Evolutionary conservation across 2,329 filamentous ascomycete species (phyloP), one percentile per base, ranked within the genome.

Genomic region (Torrubiellomyces zombiae): DNA sequence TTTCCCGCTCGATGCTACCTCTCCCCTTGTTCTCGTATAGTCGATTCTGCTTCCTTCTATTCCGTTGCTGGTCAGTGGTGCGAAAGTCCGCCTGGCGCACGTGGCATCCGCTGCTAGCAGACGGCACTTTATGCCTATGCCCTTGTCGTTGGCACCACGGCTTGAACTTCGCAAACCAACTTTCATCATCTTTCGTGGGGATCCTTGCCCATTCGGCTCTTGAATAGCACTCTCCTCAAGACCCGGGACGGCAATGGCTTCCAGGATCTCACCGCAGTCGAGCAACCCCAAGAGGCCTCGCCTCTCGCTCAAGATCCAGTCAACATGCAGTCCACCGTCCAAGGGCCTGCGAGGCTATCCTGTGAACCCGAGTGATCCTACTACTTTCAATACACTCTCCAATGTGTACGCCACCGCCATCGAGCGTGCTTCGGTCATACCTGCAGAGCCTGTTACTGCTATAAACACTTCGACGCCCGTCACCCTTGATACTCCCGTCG

Each of bases 351-450:
- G 43, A 31, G 41, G 39, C 23, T 45, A 44, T 27, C 28, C 39
- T 19, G 36, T 64, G 19, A 60, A 73, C 36, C 61, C 65, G 16
- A 62, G 56, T 29, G 71, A 69, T 16, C 66, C 67, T 4, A 75
- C 70, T 2, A 55, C 67, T 13, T 72, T 73, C 50, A 75, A 75
- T 47, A 75, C 70, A 3, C 56, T 75, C 19, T 71, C 68, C 27
- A 75, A 75, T 46, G 63, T 68, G 31, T 75, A 75, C 38, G 61
- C 64, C 14, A 66, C 63, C 3, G 64, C 68, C 31, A 70, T 75
- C 26, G 67, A 70, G 44, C 61, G 66, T 23, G 59, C 63, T 15
- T 61, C 64, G 2, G 60, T 64, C 3, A 38, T 51, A 18, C 54
- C 55, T 20, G 11, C 55, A 17, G 55, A 60, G 18, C 56, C 62